Conservation (phyloP, 305 asterid species). For the Plantago lanceolata region DNA sequence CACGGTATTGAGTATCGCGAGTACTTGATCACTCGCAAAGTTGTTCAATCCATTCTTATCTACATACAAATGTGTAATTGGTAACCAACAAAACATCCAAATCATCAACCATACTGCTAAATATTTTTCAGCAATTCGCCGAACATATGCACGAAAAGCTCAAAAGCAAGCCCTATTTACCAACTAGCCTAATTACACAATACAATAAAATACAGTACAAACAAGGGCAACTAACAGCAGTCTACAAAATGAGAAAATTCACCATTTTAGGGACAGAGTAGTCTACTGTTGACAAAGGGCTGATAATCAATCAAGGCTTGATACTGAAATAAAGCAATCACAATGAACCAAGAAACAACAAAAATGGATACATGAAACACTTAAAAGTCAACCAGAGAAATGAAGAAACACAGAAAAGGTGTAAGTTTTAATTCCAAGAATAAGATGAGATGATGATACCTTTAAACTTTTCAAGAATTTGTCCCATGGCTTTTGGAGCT, state of each 20-base stretch:
- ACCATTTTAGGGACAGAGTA: too few relatives aligned
- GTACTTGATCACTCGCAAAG: neutral
- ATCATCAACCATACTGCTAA: too few relatives aligned
- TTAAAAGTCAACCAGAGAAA: neutral
- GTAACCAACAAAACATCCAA: too few relatives aligned
- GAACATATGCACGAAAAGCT: too few relatives aligned
- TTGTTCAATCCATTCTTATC: neutral
- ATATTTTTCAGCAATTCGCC: too few relatives aligned
- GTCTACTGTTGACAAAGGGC: neutral
- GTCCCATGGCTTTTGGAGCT: constrained; percentile 14
- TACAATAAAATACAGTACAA: too few relatives aligned
- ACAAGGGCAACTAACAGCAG: too few relatives aligned
- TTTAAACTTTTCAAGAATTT: constrained; percentile 15
- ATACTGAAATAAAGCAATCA: constrained; percentile 3
- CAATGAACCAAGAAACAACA: neutral
- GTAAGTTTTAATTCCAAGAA: neutral
- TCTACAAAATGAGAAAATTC: too few relatives aligned
- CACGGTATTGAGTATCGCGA: too few relatives aligned
- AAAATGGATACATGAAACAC: neutral
- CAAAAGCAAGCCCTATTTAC: too few relatives aligned
- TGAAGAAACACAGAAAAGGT: neutral
- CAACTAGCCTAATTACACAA: too few relatives aligned
- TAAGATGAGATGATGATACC: constrained; percentile 6
- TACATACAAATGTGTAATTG: neutral
- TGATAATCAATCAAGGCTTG: constrained; percentile 2